Percentiles rank a stretch among this genome's conserved stretches.
Conservation (phyloP, 2,329 filamentous ascomycete genomes). For the Neonectria ditissima region DNA sequence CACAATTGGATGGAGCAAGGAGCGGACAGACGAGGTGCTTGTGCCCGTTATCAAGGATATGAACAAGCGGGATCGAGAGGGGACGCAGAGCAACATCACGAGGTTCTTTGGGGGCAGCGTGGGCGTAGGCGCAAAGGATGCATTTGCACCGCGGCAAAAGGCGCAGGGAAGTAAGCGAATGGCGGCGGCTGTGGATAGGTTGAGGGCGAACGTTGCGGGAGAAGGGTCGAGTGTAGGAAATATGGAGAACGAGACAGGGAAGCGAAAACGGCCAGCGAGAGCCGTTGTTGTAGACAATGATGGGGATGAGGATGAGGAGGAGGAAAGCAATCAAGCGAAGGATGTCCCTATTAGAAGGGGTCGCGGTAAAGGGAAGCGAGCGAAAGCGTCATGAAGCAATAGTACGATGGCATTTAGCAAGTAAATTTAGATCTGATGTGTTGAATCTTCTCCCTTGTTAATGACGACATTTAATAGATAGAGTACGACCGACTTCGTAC, state of each 20-base stretch:
- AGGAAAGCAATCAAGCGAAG: constrained; percentile 30
- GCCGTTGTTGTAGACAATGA: constrained; percentile 30
- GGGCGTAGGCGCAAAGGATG: constrained; percentile 73
- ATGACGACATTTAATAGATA: background rate
- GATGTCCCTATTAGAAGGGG: constrained; percentile 14
- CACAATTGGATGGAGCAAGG: constrained; percentile 92
- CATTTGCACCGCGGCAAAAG: constrained; percentile 77
- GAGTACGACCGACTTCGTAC: background rate
- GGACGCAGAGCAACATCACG: constrained; percentile 97
- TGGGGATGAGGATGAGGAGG: constrained; percentile 34
- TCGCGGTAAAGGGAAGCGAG: constrained; percentile 35
- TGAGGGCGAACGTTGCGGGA: constrained; percentile 60
- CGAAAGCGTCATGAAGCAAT: constrained; percentile 31
- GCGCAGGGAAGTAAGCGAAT: constrained; percentile 77
- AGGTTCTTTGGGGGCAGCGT: constrained; percentile 84
- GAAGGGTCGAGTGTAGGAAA: constrained; percentile 15
- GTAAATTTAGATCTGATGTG: background rate
- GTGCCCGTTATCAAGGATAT: constrained; percentile 96
- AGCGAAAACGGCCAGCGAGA: constrained; percentile 41
- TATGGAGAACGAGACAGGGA: constrained; percentile 29
- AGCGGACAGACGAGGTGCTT: constrained; percentile 93
- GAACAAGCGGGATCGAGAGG: constrained; percentile 88
- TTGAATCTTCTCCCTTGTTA: background rate
- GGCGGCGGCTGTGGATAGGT: constrained; percentile 77
- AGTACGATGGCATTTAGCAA: background rate